Conservation (phyloP, 2,329 filamentous ascomycete genomes). For the Volutella citrinella region DNA sequence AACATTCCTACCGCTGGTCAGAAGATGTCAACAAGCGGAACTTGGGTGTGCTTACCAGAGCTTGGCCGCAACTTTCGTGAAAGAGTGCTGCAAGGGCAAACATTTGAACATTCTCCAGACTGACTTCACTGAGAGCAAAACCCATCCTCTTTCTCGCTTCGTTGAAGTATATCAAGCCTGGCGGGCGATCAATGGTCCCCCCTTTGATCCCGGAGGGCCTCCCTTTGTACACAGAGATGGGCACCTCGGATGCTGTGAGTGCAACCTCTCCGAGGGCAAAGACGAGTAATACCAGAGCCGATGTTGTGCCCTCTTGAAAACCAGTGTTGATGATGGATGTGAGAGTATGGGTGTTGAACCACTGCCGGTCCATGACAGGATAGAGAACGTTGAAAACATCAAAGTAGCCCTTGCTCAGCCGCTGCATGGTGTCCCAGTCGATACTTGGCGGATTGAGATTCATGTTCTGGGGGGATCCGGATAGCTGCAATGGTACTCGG, state of each 20-base stretch:
- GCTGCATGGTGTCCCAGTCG: slow-evolving; percentile 47
- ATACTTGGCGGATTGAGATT: slow-evolving; percentile 26
- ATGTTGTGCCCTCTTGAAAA: slow-evolving; percentile 47
- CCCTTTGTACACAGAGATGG: slow-evolving; percentile 42
- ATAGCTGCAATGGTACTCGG: slow-evolving; percentile 19
- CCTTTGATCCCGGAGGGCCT: slow-evolving; percentile 51
- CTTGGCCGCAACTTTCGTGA: slow-evolving; percentile 49
- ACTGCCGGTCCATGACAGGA: slow-evolving; percentile 56
- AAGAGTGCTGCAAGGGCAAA: slow-evolving; percentile 55
- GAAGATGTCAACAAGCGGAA: too few species aligned
- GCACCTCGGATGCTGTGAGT: slow-evolving; percentile 46
- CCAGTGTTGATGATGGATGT: slow-evolving; percentile 38
- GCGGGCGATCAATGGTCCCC: slow-evolving; percentile 46
- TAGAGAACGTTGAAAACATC: slow-evolving; percentile 57
- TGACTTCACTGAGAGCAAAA: slow-evolving; percentile 52
- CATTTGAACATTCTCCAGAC: slow-evolving; percentile 58
- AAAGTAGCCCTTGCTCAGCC: slow-evolving; percentile 54
- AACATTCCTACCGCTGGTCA: slow-evolving; percentile 49
- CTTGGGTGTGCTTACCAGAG: slow-evolving; percentile 48
- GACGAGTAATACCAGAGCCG: slow-evolving; percentile 54
- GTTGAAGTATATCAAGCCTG: slow-evolving; percentile 59
- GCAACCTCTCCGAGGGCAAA: slow-evolving; percentile 59
- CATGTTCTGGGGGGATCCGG: slow-evolving; percentile 11
- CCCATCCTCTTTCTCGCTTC: slow-evolving; percentile 60
- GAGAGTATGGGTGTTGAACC: slow-evolving; percentile 48